phyloP scores from a whole-genome alignment of 2,329 filamentous ascomycete genomes.

The Sclerotinia spermophila region DNA sequence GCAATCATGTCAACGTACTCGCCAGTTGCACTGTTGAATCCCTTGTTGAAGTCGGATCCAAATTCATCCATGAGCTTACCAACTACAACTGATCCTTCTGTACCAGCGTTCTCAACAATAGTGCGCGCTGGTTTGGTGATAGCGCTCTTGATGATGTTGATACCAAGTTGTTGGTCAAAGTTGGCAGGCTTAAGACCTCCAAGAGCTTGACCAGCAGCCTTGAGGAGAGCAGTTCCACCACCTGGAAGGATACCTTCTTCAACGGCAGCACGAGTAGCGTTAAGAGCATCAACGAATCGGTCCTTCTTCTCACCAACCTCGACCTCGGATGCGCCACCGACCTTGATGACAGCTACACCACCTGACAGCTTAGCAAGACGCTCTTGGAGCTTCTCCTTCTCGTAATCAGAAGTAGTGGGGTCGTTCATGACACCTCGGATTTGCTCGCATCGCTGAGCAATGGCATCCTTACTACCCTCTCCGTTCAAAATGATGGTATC shows the following conservation, averaged over 20 bases:
- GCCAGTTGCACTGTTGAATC: conserved; percentile 93
- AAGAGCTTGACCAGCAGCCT: conserved; percentile 89
- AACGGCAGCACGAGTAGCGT: conserved; percentile 95
- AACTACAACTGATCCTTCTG: conserved; percentile 93
- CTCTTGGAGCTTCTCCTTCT: conserved; percentile 99
- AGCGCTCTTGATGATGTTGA: conserved; percentile 95
- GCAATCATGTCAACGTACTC: conserved; percentile 99
- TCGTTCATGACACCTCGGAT: conserved; percentile 96
- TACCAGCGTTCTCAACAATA: conserved; percentile 96
- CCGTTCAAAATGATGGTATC: conserved; percentile 99
- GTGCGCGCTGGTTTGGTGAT: conserved; percentile 92
- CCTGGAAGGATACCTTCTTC: conserved; percentile 99
- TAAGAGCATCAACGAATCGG: conserved; percentile 95
- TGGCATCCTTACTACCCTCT: conserved; percentile 89
- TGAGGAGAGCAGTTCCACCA: conserved; percentile 96
- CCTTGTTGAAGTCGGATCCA: conserved; percentile 92
- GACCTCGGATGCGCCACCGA: conserved; percentile 94
- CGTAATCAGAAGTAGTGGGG: conserved; percentile 93
- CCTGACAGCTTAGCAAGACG: conserved; percentile 98
- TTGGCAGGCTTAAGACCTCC: conserved; percentile 80
- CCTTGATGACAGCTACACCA: conserved; percentile 99
- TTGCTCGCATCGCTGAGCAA: conserved; percentile 95
- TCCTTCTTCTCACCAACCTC: conserved; percentile 99
- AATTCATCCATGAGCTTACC: conserved; percentile 97
- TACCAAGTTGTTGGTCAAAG: conserved; percentile 99